Conservation (phyloP, 169 alveolate genomes). For the Plasmodium blacklocki region DNA sequence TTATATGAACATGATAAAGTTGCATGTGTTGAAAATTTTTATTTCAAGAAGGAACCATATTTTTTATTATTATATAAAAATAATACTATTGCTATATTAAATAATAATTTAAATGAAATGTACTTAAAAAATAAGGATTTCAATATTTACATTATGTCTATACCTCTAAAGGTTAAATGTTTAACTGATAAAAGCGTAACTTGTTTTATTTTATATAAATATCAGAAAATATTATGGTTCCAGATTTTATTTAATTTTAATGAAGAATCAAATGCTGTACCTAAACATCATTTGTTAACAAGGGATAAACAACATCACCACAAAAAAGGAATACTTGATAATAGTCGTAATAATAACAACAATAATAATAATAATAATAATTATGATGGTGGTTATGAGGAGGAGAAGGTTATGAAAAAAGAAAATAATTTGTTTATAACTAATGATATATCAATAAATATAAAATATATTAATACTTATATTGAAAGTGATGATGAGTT, state of each 20-base stretch:
- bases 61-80: slow-evolving; percentile 16
- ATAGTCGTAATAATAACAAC: not conserved
- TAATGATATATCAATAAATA: not conserved
- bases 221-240: slow-evolving; percentile 57
- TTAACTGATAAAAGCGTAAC: not conserved
- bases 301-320: no score
- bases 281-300: no score
- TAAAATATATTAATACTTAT: slow-evolving; percentile 19
- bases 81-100: slow-evolving; percentile 10
- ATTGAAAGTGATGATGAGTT: slow-evolving; percentile 23
- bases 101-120: slow-evolving; percentile 20
- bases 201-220: slow-evolving; percentile 45
- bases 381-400: no score
- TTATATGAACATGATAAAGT: not conserved
- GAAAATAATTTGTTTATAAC: no score
- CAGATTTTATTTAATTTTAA: no score
- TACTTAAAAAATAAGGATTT: not conserved
- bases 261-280: no score
- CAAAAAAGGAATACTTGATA: no score
- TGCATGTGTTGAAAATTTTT: slow-evolving; percentile 8
- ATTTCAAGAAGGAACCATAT: not conserved
- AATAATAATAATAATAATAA: not conserved
- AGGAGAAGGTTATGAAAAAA: no score
- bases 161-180: slow-evolving; percentile 47
- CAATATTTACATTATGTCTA: not conserved